Evolutionary conservation across 805 yeast genomes (phyloP).

Genomic region (Lipomyces lipofer): DNA sequence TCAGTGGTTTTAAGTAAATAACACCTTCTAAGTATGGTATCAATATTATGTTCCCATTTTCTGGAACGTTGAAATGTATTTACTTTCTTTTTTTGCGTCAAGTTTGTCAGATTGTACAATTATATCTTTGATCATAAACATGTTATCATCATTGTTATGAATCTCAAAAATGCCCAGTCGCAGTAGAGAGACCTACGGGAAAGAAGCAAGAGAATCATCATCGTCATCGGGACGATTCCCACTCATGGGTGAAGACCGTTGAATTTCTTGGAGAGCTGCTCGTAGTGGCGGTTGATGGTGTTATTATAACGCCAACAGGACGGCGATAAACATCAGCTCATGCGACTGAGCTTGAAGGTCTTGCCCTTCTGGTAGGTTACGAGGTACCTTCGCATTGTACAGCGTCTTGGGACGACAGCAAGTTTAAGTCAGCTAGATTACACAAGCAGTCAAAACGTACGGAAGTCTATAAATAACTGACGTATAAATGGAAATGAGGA

Average conservation of each 20-base stretch:
- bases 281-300: slow-evolving; percentile 40
- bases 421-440: no score
- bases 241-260: slow-evolving; percentile 54
- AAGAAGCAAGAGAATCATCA: slow-evolving; percentile 57
- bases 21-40: no score
- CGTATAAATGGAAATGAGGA: slow-evolving; percentile 55
- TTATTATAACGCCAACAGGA: slow-evolving; percentile 77
- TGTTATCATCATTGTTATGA: no score
- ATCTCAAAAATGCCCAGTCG: no score
- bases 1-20: no score
- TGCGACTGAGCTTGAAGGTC: slow-evolving; percentile 53
- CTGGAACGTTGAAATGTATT: no score
- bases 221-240: slow-evolving; percentile 59
- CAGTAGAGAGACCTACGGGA: slow-evolving; percentile 57
- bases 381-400: no score
- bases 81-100: no score
- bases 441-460: slow-evolving; percentile 66
- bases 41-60: no score
- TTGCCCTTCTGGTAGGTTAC: slow-evolving; percentile 57
- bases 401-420: no score
- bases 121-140: no score
- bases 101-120: no score
- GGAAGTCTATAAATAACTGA: slow-evolving; percentile 48
- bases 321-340: slow-evolving; percentile 65
- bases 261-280: slow-evolving; percentile 41